A percentile compares a stretch with the other conserved stretches of the same genome.
These are phyloP conservation scores for Fusarium euwallaceae DNA, from an alignment of 2,329 filamentous ascomycete genomes.

Conservation along the genomic window DNA sequence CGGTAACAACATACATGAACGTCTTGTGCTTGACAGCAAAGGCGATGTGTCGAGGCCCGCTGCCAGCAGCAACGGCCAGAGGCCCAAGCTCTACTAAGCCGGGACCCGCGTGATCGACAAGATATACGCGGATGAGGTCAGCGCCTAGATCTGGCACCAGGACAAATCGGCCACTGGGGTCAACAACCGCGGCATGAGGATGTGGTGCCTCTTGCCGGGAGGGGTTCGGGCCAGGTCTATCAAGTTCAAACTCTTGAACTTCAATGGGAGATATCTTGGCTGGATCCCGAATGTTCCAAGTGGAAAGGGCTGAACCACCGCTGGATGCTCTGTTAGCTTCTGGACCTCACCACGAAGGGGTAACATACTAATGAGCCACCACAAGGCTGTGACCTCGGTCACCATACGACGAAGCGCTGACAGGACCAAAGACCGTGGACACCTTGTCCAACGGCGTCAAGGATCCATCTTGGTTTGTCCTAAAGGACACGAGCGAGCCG, in stretches of 20 bases:
- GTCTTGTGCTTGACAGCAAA: slow-evolving; percentile 65
- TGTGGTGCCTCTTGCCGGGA: slow-evolving; percentile 70
- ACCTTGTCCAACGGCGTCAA: slow-evolving; percentile 55
- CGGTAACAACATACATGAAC: slow-evolving; percentile 72
- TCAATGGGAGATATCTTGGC: slow-evolving; percentile 53
- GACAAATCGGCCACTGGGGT: slow-evolving; percentile 74
- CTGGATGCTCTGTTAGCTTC: slow-evolving; percentile 45
- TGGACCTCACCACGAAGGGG: not conserved
- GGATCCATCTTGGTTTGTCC: slow-evolving; percentile 53
- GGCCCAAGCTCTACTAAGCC: slow-evolving; percentile 57
- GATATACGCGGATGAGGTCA: slow-evolving; percentile 71
- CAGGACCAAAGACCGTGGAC: slow-evolving; percentile 56
- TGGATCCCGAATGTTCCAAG: slow-evolving; percentile 59
- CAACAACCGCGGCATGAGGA: slow-evolving; percentile 74
- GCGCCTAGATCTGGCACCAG: slow-evolving; percentile 76
- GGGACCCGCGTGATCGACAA: slow-evolving; percentile 58
- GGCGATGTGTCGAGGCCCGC: slow-evolving; percentile 74
- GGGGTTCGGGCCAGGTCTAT: slow-evolving; percentile 53
- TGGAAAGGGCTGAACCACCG: slow-evolving; percentile 57
- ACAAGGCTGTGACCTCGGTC: slow-evolving; percentile 55
- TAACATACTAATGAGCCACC: slow-evolving; percentile 61
- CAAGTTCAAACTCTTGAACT: slow-evolving; percentile 56
- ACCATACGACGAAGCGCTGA: slow-evolving; percentile 60
- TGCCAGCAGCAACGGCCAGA: slow-evolving; percentile 62
- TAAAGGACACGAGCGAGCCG: slow-evolving; percentile 62